Evolutionary conservation across 1,284 basidiomycete species (phyloP).

Genomic region (Marasmius oreades): DNA sequence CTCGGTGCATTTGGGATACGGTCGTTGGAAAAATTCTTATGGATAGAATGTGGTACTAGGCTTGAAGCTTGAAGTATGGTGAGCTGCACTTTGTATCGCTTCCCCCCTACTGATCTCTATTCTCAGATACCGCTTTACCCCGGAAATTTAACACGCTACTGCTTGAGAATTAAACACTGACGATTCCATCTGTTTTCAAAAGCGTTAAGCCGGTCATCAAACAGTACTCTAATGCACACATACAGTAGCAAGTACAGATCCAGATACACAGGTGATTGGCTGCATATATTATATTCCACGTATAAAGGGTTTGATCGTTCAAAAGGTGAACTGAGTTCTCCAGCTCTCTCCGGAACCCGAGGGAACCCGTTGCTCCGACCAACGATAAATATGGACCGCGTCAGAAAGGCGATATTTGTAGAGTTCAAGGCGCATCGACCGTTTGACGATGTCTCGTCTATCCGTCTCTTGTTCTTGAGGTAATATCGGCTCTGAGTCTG

Average conservation of each 20-base stretch:
- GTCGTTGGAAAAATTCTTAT: background rate
- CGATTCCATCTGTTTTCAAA: too few species aligned
- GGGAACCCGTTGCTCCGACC: background rate
- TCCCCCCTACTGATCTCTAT: background rate
- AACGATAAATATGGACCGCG: background rate
- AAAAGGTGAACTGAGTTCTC: background rate
- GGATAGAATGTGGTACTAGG: background rate
- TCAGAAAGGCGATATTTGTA: background rate
- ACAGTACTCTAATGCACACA: too few species aligned
- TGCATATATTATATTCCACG: too few species aligned
- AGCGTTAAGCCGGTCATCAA: background rate
- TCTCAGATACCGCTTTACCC: background rate
- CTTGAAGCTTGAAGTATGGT: background rate
- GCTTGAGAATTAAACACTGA: too few species aligned
- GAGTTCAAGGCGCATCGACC: background rate
- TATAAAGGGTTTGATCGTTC: too few species aligned
- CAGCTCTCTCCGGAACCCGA: background rate
- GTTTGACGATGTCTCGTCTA: too few species aligned
- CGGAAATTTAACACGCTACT: background rate
- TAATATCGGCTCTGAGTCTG: background rate
- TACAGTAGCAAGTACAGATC: too few species aligned
- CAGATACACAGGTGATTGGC: too few species aligned
- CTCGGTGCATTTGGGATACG: background rate
- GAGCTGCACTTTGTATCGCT: background rate
- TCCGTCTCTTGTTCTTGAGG: background rate